phyloP scores from a whole-genome alignment of 106 monocot species.

The Acorus calamus region DNA sequence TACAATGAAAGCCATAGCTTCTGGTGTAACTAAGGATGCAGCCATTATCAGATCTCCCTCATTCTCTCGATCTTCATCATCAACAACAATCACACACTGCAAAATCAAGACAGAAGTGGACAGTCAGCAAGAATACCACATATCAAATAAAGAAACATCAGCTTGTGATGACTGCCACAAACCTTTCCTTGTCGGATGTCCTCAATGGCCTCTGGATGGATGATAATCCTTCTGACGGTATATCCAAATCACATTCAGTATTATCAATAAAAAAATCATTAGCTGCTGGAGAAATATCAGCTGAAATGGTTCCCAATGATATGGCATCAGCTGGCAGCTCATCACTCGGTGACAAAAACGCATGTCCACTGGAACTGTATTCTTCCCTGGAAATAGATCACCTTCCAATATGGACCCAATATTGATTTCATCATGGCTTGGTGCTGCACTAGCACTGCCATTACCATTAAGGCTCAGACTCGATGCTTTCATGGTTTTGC shows the following conservation, averaged over 20 bases:
- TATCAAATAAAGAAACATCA: neutral
- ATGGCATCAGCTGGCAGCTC: slow-evolving; percentile 33
- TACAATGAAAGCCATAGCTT: slow-evolving; percentile 87
- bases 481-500: too few species aligned
- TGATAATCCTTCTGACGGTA: slow-evolving; percentile 65
- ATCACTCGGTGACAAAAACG: too few species aligned
- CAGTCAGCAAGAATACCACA: slow-evolving; percentile 1
- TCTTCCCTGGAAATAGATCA: too few species aligned
- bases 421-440: too few species aligned
- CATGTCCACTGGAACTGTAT: too few species aligned
- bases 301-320: slow-evolving; percentile 33
- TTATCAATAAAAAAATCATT: slow-evolving; percentile 37
- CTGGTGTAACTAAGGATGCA: slow-evolving; percentile 74
- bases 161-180: slow-evolving; percentile 2
- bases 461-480: too few species aligned
- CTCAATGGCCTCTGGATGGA: slow-evolving; percentile 80
- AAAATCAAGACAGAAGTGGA: slow-evolving; percentile 12
- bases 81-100: slow-evolving; percentile 89
- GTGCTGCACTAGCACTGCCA: too few species aligned
- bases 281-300: slow-evolving; percentile 25
- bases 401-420: too few species aligned
- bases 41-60: slow-evolving; percentile 99
- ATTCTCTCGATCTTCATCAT: slow-evolving; percentile 95
- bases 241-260: slow-evolving; percentile 61
- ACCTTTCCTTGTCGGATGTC: slow-evolving; percentile 94